Evolutionary conservation across 2,329 filamentous ascomycete genomes (phyloP).

Genomic region (Fusarium penzigii): DNA sequence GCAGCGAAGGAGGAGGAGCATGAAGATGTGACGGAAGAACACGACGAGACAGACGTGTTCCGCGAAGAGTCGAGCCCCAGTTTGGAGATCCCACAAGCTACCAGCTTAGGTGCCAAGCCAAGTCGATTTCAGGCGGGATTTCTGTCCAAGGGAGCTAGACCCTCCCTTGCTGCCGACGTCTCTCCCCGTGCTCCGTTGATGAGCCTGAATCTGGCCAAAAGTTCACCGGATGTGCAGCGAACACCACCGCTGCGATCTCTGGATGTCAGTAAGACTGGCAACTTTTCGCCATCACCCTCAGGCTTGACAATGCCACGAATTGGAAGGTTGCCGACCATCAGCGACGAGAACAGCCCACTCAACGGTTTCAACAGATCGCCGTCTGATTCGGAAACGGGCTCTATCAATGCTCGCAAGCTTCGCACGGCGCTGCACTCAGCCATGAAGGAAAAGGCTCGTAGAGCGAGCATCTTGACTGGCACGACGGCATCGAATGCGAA

Average conservation of each 20-base stretch:
- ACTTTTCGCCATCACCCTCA: slow-evolving; percentile 47
- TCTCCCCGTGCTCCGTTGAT: slow-evolving; percentile 63
- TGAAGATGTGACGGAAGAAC: slow-evolving; percentile 1
- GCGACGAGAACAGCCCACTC: slow-evolving; percentile 57
- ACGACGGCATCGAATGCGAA: slow-evolving; percentile 39
- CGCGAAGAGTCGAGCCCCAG: slow-evolving; percentile 59
- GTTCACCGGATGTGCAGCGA: slow-evolving; percentile 31
- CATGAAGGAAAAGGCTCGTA: slow-evolving; percentile 48
- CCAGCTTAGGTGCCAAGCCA: slow-evolving; percentile 49
- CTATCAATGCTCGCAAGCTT: slow-evolving; percentile 55
- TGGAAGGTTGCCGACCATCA: slow-evolving; percentile 37
- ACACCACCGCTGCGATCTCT: slow-evolving; percentile 51
- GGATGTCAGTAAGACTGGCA: slow-evolving; percentile 51
- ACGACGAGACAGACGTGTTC: slow-evolving; percentile 5
- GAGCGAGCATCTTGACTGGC: slow-evolving; percentile 40
- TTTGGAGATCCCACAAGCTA: slow-evolving; percentile 53
- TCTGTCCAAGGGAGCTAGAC: slow-evolving; percentile 58
- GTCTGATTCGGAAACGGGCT: slow-evolving; percentile 52
- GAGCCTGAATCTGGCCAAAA: slow-evolving; percentile 57
- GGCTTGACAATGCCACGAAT: slow-evolving; percentile 33
- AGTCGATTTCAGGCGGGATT: slow-evolving; percentile 89
- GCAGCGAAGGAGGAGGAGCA: neutral
- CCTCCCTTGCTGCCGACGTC: slow-evolving; percentile 47
- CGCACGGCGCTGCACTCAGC: slow-evolving; percentile 55
- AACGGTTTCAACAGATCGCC: slow-evolving; percentile 34